Base-by-base conservation (phyloP, 805 yeast species). In the Zygosaccharomyces gambellarensis region DNA sequence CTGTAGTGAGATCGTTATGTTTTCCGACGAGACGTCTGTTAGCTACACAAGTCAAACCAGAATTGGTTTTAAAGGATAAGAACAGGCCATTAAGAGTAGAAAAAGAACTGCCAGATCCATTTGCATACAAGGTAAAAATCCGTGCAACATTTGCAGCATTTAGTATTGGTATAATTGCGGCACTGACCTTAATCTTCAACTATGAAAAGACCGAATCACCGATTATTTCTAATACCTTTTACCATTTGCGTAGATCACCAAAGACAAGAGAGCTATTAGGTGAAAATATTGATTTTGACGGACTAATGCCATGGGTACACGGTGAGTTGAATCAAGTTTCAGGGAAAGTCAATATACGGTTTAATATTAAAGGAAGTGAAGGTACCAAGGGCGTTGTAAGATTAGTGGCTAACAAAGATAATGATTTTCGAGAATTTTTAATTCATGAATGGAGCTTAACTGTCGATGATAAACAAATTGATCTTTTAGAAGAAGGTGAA, bases 131-230 rank as follows among this genome's bases (percentile, higher is more conserved):
- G 53, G 75, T 75, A 48, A 75, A 72, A 54, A 77, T 78, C 53
- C 70, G 82, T 48, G 59, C 71, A 21, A 79, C 81, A 49, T 83
- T 90, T 64, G 66, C 74, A 5, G 68, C 70, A 2, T 86, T 85
- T 62, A 68, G 77, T 41, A 65, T 72, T 11, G 68, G 77, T 45
- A 81, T 85, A 78, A 76, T 77, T 22, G 68, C 74, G 3, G 70
- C 84, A 1, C 69, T 85, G 43, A 72, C 77, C 28, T 77, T 87
- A 28, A 87, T 92, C 60, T 84, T 92, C 78, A 90, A 94, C 73
- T 90, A 92, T 69, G 99, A 94, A 66, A 90, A 90, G 65, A 82
- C 90, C 17, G 82, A 86, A 40, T 87, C 96, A 11, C 97, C 98
- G 1, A 79, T 92, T 51, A 85, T 92, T 59, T 79, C 85, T 36